These are phyloP conservation scores for Penicillium mononematosum DNA, from an alignment of 495 filamentous ascomycete species.

Conservation along the genomic window DNA sequence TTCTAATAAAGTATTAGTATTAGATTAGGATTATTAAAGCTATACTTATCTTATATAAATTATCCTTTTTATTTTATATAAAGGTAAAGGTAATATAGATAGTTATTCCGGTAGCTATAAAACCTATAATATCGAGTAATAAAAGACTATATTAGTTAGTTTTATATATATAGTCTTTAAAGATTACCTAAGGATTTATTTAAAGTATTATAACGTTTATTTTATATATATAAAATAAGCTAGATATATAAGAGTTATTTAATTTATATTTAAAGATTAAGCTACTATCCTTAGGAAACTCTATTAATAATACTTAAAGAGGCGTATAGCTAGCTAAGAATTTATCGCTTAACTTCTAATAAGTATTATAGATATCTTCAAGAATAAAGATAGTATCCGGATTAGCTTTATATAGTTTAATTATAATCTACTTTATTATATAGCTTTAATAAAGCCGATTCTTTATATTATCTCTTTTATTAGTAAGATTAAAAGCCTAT, in stretches of 20 bases:
- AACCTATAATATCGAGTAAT: not conserved
- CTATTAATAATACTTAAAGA: not conserved
- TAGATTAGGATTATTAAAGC: not conserved
- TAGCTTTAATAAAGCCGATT: too few species aligned
- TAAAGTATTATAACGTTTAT: not conserved
- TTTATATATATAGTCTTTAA: not conserved
- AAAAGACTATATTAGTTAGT: not conserved
- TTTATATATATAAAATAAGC: not conserved
- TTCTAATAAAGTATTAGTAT: too few species aligned
- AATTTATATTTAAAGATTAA: not conserved
- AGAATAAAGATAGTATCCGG: not conserved
- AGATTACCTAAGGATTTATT: not conserved
- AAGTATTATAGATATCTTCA: not conserved
- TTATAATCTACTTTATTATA: too few species aligned
- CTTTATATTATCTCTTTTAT: too few species aligned
- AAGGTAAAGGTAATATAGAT: not conserved
- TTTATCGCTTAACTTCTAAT: too few species aligned
- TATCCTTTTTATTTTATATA: not conserved
- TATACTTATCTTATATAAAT: not conserved
- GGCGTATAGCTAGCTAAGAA: too few species aligned
- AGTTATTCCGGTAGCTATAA: not conserved
- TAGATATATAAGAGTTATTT: not conserved
- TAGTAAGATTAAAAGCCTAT: too few species aligned
- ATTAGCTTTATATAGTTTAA: too few species aligned
- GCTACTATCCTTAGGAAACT: not conserved